These are phyloP conservation scores for Alternaria sp. DNA, from an alignment of 2,329 filamentous ascomycete species.

Conservation along the genomic window DNA sequence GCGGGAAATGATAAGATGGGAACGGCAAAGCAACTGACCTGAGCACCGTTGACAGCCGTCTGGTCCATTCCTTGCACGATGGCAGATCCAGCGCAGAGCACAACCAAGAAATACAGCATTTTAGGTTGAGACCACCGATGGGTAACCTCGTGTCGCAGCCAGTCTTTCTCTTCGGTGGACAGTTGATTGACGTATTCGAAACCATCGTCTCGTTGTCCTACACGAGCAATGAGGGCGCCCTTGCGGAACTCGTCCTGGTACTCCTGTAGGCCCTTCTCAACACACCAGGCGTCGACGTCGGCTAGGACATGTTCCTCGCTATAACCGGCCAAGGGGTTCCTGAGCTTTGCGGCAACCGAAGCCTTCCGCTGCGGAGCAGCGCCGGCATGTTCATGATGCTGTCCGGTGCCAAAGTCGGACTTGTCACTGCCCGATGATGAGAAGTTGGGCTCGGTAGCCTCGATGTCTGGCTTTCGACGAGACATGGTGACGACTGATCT, in stretches of 20 bases:
- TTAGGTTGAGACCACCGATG: constrained; percentile 73
- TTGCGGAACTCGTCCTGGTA: constrained; percentile 59
- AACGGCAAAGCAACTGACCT: constrained; percentile 14
- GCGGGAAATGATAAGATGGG: background rate
- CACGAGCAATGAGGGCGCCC: constrained; percentile 57
- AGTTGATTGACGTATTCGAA: constrained; percentile 57
- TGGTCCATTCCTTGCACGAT: constrained; percentile 67
- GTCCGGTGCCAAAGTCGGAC: constrained; percentile 21
- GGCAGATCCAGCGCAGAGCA: constrained; percentile 71
- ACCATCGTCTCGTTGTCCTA: constrained; percentile 54
- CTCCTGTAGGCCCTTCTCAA: constrained; percentile 56
- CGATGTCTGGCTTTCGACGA: constrained; percentile 33
- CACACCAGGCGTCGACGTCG: constrained; percentile 63
- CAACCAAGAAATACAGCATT: constrained; percentile 69
- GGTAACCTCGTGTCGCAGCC: constrained; percentile 66
- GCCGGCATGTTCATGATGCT: constrained; percentile 30
- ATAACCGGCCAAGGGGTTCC: constrained; percentile 63
- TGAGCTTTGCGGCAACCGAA: constrained; percentile 47
- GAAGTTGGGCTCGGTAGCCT: constrained; percentile 31
- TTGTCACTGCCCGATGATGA: constrained; percentile 35
- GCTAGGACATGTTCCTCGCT: constrained; percentile 59
- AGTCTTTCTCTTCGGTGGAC: constrained; percentile 63
- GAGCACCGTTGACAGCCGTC: constrained; percentile 43
- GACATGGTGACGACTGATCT: constrained; percentile 23
- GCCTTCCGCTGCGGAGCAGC: constrained; percentile 20